Conservation (phyloP, 345 rosid species). For the Acer saccharum region DNA sequence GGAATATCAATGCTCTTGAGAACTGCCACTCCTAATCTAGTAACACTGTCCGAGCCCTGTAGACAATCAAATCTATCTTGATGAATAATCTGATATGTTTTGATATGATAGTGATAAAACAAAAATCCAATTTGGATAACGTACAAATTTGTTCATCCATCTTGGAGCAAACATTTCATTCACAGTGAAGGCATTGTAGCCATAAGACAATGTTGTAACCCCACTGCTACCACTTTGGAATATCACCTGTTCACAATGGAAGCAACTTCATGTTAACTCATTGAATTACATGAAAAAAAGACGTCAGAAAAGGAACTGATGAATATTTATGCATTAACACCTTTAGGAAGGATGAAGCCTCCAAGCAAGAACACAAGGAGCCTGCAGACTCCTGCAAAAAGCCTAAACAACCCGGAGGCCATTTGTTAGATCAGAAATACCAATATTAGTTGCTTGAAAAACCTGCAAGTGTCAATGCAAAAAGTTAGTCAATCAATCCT, state of each 20-base stretch:
- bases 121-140: neutral
- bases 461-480: conserved; percentile 45
- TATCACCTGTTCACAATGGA: conserved; percentile 43
- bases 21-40: conserved; percentile 61
- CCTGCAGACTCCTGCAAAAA: conserved; percentile 70
- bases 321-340: conserved; percentile 41
- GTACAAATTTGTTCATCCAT: conserved; percentile 74
- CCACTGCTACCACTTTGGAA: conserved; percentile 91
- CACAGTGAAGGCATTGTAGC: conserved; percentile 62
- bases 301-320: no score
- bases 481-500: neutral
- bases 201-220: conserved; percentile 78
- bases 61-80: neutral
- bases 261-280: neutral
- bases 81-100: neutral
- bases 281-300: neutral
- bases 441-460: conserved; percentile 73
- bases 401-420: conserved; percentile 76
- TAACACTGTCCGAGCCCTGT: conserved; percentile 52
- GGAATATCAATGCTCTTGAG: conserved; percentile 53
- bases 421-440: conserved; percentile 76
- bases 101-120: neutral
- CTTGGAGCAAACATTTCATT: conserved; percentile 82
- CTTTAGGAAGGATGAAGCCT: conserved; percentile 76
- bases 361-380: conserved; percentile 80